A percentile compares a stretch with the other conserved stretches of the same genome.
These are phyloP conservation scores for Lecanicillium sp. DNA, from an alignment of 2,329 filamentous ascomycete genomes.

Conservation along the genomic window DNA sequence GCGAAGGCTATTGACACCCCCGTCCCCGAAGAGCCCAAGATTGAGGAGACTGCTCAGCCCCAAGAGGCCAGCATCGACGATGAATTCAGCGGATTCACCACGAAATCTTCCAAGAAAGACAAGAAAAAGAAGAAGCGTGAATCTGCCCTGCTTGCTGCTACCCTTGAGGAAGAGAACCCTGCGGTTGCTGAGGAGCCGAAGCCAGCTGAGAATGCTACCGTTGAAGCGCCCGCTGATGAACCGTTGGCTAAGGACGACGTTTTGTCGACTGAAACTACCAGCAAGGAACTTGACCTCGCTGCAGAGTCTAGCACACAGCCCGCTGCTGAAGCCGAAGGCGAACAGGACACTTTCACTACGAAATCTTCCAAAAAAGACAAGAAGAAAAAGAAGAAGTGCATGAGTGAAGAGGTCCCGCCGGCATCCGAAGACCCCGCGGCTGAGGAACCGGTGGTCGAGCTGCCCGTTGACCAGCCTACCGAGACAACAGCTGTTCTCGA, in stretches of 20 bases:
- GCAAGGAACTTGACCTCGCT: slow-evolving; percentile 18
- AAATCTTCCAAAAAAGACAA: slow-evolving; percentile 28
- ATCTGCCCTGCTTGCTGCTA: background rate
- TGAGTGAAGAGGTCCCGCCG: slow-evolving; percentile 7
- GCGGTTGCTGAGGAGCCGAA: background rate
- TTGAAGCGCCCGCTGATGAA: background rate
- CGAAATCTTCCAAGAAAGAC: slow-evolving; percentile 16
- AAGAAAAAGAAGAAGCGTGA: slow-evolving; percentile 19
- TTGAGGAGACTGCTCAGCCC: background rate
- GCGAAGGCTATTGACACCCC: background rate
- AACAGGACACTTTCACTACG: slow-evolving; percentile 24
- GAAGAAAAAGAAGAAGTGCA: slow-evolving; percentile 21
- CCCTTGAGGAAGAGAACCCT: background rate
- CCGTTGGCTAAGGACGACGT: slow-evolving; percentile 8
- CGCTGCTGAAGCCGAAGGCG: slow-evolving; percentile 24
- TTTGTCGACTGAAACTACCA: slow-evolving; percentile 15
- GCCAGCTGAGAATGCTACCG: background rate
- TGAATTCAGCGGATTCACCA: background rate
- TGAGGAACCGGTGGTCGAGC: background rate
- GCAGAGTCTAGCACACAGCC: slow-evolving; percentile 17
- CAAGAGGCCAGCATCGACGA: slow-evolving; percentile 1
- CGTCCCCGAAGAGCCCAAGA: background rate
- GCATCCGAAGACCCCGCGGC: background rate
- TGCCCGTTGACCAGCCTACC: no score
- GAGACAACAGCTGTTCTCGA: background rate